Base-by-base conservation (phyloP, 2,329 filamentous ascomycete genomes). In the Arthroderma uncinatum region DNA sequence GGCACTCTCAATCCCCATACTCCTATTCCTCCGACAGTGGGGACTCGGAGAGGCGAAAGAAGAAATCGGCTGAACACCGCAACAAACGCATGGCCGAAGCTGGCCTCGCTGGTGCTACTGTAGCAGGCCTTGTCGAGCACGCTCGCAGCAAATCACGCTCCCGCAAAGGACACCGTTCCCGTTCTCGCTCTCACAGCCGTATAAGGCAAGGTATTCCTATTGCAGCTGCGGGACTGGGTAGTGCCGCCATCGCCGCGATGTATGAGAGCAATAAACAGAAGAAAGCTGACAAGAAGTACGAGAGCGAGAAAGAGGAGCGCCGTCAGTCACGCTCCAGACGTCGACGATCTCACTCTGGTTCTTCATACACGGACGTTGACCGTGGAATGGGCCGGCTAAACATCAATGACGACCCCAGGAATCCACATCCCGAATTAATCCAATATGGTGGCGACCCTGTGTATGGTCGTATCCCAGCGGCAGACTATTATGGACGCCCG, bases 391-490 rank as follows among this genome's bases (percentile, higher is more conserved):
- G 16, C 5, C 12, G 21, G 2, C 44, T 48, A 25, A 21, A 48
- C 44, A 28, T 48, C 44, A 48, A 48, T 1, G 44, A 48, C 12
- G 33, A 34, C 6, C 12, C 33, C 3, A 48, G 44, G n/a, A 28
- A 23, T 4, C 21, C 14, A n/a, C 10, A 23, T 30, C 44, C 44
- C 2, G 25, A 14, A 12, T 70, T 84, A 69, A 82, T 85, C 71
- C 82, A 83, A 67, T 85, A 85, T 68, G 82, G 82, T 62, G 76
- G 78, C 66, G 79, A 81, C 65, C 82, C 82, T 6, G 80, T 85
- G 56, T 77, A 81, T 63, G 78, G 79, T 63, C 80, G 80, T 63
- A 75, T 75, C 53, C 74, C 71, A 23, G 65, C 72, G 25, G 73
- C 72, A 55, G 71, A 76, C 60, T 76, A 77, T 61, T 75, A 77